phyloP scores from a whole-genome alignment of 192 early-diverging fungal species.

The Backusella parvicylindrica region DNA sequence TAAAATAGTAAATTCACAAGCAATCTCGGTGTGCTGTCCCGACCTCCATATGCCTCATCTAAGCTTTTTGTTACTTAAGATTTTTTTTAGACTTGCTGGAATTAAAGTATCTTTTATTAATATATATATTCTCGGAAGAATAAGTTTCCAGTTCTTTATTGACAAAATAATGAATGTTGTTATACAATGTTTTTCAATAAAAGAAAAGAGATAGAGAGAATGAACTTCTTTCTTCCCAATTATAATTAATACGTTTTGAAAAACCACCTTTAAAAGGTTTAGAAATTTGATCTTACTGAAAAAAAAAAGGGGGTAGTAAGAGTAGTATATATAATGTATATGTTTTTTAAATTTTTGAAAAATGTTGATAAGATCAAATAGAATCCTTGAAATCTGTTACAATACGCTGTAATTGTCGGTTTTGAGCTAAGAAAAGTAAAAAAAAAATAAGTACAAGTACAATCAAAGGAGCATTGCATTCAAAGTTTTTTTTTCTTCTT shows the following conservation, averaged over 20 bases:
- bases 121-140: neutral
- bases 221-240: too few species aligned
- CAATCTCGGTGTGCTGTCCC: neutral
- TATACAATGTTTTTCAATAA: neutral
- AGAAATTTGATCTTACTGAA: neutral
- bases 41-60: neutral
- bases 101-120: neutral
- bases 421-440: slow-evolving; percentile 38
- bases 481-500: too few species aligned
- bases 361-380: neutral
- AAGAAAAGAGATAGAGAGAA: neutral
- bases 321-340: neutral
- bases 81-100: neutral
- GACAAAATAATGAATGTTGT: neutral
- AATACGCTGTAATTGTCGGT: slow-evolving; percentile 59
- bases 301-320: neutral
- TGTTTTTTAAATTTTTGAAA: neutral
- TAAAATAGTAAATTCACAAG: neutral
- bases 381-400: slow-evolving; percentile 49
- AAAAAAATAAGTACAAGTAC: neutral
- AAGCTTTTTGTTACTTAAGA: neutral
- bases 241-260: neutral
- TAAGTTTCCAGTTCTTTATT: neutral
- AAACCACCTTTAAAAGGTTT: neutral
- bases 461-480: neutral